A percentile compares a stretch with the other conserved stretches of the same genome.
phyloP scores from a whole-genome alignment of 2,329 filamentous ascomycete genomes.

The Ceratocystis albifundus region DNA sequence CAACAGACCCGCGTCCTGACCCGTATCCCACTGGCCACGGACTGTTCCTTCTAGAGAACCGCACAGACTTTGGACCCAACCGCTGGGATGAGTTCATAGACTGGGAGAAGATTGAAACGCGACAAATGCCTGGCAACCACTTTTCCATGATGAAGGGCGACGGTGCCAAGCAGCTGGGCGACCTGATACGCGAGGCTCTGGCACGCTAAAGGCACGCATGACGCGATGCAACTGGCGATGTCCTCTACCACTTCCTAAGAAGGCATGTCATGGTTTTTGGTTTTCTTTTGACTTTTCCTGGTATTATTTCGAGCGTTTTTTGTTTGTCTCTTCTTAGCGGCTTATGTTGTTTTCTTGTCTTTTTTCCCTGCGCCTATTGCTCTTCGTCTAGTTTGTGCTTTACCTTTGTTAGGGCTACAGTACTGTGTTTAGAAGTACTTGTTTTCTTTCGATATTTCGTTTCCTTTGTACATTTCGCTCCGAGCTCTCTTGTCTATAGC shows the following conservation, averaged over 20 bases:
- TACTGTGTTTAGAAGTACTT: slow-evolving; percentile 11
- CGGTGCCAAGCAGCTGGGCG: slow-evolving; percentile 31
- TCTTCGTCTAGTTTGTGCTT: slow-evolving; percentile 7
- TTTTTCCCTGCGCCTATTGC: no score
- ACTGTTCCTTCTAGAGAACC: slow-evolving; percentile 61
- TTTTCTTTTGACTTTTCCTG: slow-evolving; percentile 3
- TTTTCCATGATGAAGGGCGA: slow-evolving; percentile 65
- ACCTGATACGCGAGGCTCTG: slow-evolving; percentile 31
- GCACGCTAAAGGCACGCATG: background rate
- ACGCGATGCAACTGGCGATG: background rate
- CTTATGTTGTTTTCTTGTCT: background rate
- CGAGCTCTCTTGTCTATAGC: slow-evolving; percentile 4
- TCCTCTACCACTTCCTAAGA: background rate
- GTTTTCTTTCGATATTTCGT: slow-evolving; percentile 9
- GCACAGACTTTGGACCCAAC: slow-evolving; percentile 59
- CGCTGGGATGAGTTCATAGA: slow-evolving; percentile 57
- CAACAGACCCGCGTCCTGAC: slow-evolving; percentile 53
- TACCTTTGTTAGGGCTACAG: slow-evolving; percentile 5
- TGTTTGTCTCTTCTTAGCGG: slow-evolving; percentile 6
- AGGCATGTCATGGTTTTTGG: no score
- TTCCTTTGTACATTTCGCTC: background rate
- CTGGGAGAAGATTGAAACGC: slow-evolving; percentile 48
- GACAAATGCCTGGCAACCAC: slow-evolving; percentile 60
- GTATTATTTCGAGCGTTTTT: slow-evolving; percentile 3
- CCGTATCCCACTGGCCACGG: slow-evolving; percentile 49